A percentile compares a stretch with the other conserved stretches of the same genome.
phyloP scores from a whole-genome alignment of 2,329 filamentous ascomycete species.

The Xylariales sp. region DNA sequence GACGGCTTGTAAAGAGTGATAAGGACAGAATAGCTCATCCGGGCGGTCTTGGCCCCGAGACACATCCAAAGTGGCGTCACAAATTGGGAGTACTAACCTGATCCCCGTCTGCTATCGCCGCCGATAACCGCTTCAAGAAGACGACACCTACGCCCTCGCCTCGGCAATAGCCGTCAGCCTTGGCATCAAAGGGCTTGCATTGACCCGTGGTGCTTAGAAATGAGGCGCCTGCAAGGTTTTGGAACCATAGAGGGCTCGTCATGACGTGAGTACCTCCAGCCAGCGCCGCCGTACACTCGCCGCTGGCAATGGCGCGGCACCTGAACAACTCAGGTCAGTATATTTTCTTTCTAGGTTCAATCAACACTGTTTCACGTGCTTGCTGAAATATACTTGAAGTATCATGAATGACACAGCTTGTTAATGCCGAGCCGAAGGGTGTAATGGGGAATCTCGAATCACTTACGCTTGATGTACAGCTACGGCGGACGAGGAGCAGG shows the following conservation, averaged over 20 bases:
- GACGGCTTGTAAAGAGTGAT: not conserved
- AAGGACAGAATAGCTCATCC: not conserved
- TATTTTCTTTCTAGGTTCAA: not conserved
- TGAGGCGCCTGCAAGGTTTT: conserved; percentile 42
- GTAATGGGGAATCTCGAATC: not conserved
- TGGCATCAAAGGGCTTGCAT: conserved; percentile 52
- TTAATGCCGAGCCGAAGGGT: not conserved
- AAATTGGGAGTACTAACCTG: conserved; percentile 42
- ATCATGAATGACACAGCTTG: not conserved
- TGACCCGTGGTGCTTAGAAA: conserved; percentile 47
- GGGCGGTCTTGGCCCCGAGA: no score
- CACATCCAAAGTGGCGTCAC: not conserved
- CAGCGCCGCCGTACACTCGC: conserved; percentile 49
- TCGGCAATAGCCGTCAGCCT: conserved; percentile 63
- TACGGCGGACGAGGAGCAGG: conserved; percentile 51
- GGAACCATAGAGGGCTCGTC: conserved; percentile 40
- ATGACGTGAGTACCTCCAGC: conserved; percentile 50
- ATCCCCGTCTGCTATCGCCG: conserved; percentile 61
- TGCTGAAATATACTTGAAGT: not conserved
- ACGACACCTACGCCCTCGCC: conserved; percentile 61
- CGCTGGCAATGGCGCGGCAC: conserved; percentile 44
- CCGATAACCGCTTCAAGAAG: conserved; percentile 59
- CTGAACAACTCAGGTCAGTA: conserved; percentile 4
- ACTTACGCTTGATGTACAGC: conserved; percentile 51
- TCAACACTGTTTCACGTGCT: no score